A percentile compares a stretch with the other conserved stretches of the same genome.
These are phyloP conservation scores for Capsicum chinense DNA, from an alignment of 257 asterid species.

Conservation along the genomic window DNA sequence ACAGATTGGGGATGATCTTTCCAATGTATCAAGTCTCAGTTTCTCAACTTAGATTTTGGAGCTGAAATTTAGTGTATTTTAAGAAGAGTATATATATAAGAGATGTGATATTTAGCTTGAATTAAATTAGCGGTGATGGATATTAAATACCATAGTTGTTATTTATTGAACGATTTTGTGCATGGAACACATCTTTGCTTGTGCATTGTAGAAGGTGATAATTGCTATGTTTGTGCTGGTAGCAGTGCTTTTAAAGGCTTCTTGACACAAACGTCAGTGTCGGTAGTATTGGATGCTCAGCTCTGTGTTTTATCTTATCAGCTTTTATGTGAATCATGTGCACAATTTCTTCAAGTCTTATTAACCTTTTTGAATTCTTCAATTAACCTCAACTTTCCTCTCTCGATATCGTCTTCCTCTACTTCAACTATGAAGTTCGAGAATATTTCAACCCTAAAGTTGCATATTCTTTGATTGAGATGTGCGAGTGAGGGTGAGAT, in stretches of 20 bases:
- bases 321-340: background rate
- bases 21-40: background rate
- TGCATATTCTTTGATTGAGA: background rate
- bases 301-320: background rate
- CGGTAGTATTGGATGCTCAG: background rate
- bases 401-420: background rate
- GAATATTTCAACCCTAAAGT: slow-evolving; percentile 14
- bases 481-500: background rate
- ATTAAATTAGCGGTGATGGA: background rate
- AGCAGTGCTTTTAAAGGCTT: background rate
- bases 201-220: slow-evolving; percentile 13
- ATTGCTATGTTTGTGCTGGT: background rate
- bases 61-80: slow-evolving; percentile 24
- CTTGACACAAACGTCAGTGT: background rate
- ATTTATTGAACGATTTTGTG: background rate
- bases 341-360: background rate
- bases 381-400: background rate
- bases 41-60: slow-evolving; percentile 13
- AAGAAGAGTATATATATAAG: slow-evolving; percentile 22
- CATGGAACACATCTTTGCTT: background rate
- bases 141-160: slow-evolving; percentile 17
- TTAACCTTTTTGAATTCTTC: background rate
- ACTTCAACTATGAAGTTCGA: background rate
- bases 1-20: background rate
- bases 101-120: background rate